phyloP scores from a whole-genome alignment of 75 land plant species.

The Pinus albicaulis region DNA sequence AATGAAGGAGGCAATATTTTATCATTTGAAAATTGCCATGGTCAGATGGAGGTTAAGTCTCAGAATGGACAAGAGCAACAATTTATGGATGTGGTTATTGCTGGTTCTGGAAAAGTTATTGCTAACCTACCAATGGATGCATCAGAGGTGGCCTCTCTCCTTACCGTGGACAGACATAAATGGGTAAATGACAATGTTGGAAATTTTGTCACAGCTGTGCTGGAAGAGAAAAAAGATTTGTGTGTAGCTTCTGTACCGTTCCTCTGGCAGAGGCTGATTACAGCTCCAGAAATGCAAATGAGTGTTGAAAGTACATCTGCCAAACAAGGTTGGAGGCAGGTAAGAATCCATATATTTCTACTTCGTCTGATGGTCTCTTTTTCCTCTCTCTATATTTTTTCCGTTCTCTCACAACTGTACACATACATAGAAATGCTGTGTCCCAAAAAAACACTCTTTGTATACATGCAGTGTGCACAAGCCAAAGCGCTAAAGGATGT shows the following conservation, averaged over 20 bases:
- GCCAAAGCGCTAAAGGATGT: not conserved
- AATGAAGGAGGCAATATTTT: not conserved
- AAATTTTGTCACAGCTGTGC: conserved; percentile 58
- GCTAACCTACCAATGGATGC: conserved; percentile 58
- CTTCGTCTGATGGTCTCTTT: not conserved
- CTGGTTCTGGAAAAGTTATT: conserved; percentile 29
- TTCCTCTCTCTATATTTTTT: not conserved
- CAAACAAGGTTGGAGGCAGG: conserved; percentile 96
- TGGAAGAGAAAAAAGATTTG: conserved; percentile 75
- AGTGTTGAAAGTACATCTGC: conserved; percentile 87
- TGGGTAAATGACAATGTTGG: conserved; percentile 61
- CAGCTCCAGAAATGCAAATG: conserved; percentile 68
- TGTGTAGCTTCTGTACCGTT: conserved; percentile 90
- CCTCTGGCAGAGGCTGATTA: conserved; percentile 80
- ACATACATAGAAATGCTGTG: not conserved
- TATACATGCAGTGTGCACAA: not conserved
- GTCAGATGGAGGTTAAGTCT: not conserved
- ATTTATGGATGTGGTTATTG: conserved; percentile 18
- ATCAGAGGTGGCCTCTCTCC: conserved; percentile 73
- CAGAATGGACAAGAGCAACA: conserved; percentile 13
- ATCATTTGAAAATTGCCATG: conserved; percentile 1
- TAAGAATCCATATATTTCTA: conserved; percentile 15
- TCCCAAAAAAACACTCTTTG: not conserved
- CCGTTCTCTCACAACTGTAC: not conserved
- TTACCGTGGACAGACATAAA: conserved; percentile 62